phyloP scores from a whole-genome alignment of 768 basidiomycete genomes.

The Leccinum rimulosum region DNA sequence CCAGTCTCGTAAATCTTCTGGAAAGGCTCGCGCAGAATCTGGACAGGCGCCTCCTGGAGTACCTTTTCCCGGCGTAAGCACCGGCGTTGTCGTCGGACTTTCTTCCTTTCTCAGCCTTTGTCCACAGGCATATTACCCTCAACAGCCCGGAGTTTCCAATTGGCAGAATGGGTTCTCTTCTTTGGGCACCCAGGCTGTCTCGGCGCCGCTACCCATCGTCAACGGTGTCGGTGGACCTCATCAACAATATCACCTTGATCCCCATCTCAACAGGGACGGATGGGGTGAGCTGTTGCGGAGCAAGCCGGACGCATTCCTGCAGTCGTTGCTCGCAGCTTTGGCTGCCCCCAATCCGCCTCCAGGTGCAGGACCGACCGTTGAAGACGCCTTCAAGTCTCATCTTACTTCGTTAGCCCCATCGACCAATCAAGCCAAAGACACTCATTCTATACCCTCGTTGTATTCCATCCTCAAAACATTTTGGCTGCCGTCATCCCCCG shows the following conservation, averaged over 20 bases:
- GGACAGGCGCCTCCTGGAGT: conserved; percentile 27
- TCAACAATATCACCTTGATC: conserved; percentile 42
- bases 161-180: conserved; percentile 32
- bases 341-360: conserved; percentile 64
- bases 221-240: conserved; percentile 20
- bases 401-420: conserved; percentile 60
- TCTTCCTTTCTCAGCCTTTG: conserved; percentile 1
- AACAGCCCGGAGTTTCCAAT: conserved; percentile 31
- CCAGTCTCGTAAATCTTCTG: conserved; percentile 40
- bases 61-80: conserved; percentile 32
- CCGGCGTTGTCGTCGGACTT: not conserved
- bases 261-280: conserved; percentile 54
- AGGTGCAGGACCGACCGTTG: conserved; percentile 58
- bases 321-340: conserved; percentile 53
- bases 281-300: conserved; percentile 61
- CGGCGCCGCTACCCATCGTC: conserved; percentile 36
- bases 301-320: conserved; percentile 57
- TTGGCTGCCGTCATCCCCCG: conserved; percentile 78
- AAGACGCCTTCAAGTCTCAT: conserved; percentile 79
- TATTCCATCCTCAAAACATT: conserved; percentile 82
- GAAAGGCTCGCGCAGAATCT: conserved; percentile 23
- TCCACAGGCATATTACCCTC: conserved; percentile 31
- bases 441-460: conserved; percentile 61
- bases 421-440: conserved; percentile 38
- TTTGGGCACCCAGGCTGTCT: conserved; percentile 25